Base-by-base conservation (phyloP, 805 yeast genomes). In the Saturnispora serradocipensis region DNA sequence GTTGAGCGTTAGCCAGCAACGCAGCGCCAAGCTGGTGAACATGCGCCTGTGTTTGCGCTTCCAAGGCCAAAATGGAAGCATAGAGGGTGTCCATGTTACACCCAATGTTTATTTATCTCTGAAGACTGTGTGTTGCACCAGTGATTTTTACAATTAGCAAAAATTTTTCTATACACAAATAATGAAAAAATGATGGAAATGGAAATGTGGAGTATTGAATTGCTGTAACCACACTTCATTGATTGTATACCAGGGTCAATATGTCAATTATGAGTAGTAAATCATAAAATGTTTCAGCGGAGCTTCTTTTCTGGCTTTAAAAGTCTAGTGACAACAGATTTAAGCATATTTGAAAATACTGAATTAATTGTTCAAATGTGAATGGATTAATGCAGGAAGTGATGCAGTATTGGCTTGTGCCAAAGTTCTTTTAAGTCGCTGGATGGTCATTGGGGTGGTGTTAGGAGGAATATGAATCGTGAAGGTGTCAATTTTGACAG, bases 371-470 rank as follows among this genome's bases (percentile, higher is more conserved):
- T 43, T 43, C 15, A 49, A 27, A 35, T 49, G 47, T 9, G 42
- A 28, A 20, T 49, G 46, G 16, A 49, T 49, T 30, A 49, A 35
- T 24, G 51, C 51, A 10, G 51, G 51, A 3, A 49, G 32, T 6
- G 46, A 15, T 3, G 45, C 51, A 16, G 47, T 22, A 8, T 18
- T 22, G 9, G 43, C 18, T 8, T 43, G 24, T 18, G 51, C 51
- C 18, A 49, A 20, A 5, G 43, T 16, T 25, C 51, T 34, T 15
- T 49, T 49, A 15, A 49, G 47, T 20, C 47, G 35, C 8, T 40
- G 36, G 10, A 49, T 43, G 3, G 46, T 34, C 43, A 36, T 35
- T 10, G 47, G 43, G 3, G 42, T 15, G n/a, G 51, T 49, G 15
- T 35, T 27, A 4, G 51, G 38, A 2, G 51, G 51, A 15, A 49